These are phyloP conservation scores for Agrostemma githago DNA, from an alignment of 148 eudicot genomes.

Conservation along the genomic window DNA sequence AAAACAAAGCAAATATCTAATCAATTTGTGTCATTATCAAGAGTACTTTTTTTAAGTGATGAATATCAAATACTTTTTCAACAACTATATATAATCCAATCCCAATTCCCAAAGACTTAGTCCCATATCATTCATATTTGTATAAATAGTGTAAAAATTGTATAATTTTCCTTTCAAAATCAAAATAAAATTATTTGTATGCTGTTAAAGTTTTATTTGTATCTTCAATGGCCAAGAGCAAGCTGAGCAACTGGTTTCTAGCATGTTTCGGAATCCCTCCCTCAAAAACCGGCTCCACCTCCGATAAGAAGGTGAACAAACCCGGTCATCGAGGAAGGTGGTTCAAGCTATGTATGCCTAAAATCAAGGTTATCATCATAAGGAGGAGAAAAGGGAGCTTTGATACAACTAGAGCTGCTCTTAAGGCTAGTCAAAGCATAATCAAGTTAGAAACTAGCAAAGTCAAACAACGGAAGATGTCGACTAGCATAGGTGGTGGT, in stretches of 20 bases:
- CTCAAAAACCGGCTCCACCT: not conserved
- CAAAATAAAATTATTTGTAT: no score
- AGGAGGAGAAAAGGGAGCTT: slow-evolving; percentile 9
- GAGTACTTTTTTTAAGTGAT: no score
- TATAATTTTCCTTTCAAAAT: not conserved
- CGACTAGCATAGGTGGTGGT: no score
- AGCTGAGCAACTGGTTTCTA: not conserved
- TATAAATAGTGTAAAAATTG: not conserved
- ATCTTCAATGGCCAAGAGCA: slow-evolving; percentile 18
- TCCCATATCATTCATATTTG: not conserved
- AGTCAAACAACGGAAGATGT: slow-evolving; percentile 19
- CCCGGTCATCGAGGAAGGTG: not conserved
- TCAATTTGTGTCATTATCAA: not conserved
- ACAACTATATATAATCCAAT: slow-evolving; percentile 10
- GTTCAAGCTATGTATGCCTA: slow-evolving; percentile 22
- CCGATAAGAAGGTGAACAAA: slow-evolving; percentile 7
- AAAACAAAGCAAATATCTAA: not conserved
- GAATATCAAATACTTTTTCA: slow-evolving; percentile 10
- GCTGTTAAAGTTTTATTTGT: not conserved
- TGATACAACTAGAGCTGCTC: slow-evolving; percentile 9
- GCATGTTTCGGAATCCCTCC: slow-evolving; percentile 19
- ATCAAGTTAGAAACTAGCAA: slow-evolving; percentile 23
- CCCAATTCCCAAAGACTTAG: not conserved
- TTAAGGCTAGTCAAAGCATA: slow-evolving; percentile 8
- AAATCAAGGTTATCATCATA: not conserved